Evolutionary conservation across 1,284 basidiomycete species (phyloP).

Genomic region (Leccinum subrobustum): DNA sequence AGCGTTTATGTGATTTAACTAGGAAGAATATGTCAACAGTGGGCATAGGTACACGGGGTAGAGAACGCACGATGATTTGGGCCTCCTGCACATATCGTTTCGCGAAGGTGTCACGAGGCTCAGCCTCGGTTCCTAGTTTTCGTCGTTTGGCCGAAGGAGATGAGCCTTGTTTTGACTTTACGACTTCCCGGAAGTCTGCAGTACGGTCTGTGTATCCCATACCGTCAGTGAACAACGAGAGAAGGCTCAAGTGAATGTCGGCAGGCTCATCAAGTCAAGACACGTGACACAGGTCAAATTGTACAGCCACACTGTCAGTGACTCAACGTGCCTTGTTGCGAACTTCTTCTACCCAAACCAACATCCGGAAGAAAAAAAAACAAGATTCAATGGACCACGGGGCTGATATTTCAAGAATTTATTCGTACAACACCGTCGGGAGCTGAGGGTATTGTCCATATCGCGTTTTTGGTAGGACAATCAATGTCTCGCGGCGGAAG

Average conservation of each 20-base stretch:
- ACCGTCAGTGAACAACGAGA: not conserved
- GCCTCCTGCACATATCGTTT: constrained; percentile 73
- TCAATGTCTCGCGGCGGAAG: constrained; percentile 30
- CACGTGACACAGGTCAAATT: constrained; percentile 25
- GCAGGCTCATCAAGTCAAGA: not conserved
- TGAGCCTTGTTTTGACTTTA: constrained; percentile 46
- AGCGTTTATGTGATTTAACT: constrained; percentile 73
- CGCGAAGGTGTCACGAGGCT: constrained; percentile 45
- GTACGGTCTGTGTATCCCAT: constrained; percentile 61
- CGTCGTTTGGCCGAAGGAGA: constrained; percentile 50
- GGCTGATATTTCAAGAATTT: not conserved
- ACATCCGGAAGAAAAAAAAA: not conserved
- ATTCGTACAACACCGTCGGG: constrained; percentile 12
- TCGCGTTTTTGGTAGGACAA: constrained; percentile 2
- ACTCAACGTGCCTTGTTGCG: not conserved
- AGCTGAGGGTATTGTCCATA: constrained; percentile 12
- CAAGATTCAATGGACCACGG: not conserved
- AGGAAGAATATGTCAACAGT: constrained; percentile 5
- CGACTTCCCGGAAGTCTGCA: constrained; percentile 52
- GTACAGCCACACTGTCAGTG: not conserved
- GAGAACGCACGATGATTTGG: constrained; percentile 62
- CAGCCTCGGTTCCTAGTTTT: constrained; percentile 40
- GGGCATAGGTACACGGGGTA: not conserved
- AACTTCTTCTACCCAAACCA: not conserved
- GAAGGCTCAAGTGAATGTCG: not conserved